Evolutionary conservation across 176 grass and related monocot species (phyloP).

Genomic region (Pontederia paniculata): DNA sequence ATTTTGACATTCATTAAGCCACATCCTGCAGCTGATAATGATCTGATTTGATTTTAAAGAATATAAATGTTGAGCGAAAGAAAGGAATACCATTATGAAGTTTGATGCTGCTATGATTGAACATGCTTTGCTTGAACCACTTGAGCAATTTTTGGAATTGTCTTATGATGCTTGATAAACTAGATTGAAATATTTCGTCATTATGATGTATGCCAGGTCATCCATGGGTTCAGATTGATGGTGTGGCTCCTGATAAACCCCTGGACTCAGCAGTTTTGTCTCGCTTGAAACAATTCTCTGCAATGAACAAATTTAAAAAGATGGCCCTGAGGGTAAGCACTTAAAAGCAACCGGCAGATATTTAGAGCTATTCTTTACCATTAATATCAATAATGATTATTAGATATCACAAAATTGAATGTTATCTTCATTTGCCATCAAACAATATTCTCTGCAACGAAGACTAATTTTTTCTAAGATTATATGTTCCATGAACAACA

Average conservation of each 20-base stretch:
- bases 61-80: too few relatives aligned
- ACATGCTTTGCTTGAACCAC: too few relatives aligned
- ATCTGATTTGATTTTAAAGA: too few relatives aligned
- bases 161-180: neutral
- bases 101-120: too few relatives aligned
- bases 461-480: too few relatives aligned
- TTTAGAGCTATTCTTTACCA: too few relatives aligned
- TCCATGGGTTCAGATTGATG: conserved; percentile 12
- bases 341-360: neutral
- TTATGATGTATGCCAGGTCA: neutral
- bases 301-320: conserved; percentile 15
- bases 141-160: neutral
- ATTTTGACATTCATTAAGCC: too few relatives aligned
- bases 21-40: too few relatives aligned
- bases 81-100: too few relatives aligned
- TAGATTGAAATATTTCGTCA: neutral
- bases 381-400: neutral
- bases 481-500: too few relatives aligned
- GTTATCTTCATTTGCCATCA: neutral
- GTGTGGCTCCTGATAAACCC: conserved; percentile 11
- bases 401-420: neutral
- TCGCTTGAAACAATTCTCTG: conserved; percentile 8
- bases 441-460: neutral
- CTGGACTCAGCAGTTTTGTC: conserved; percentile 7
- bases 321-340: conserved; percentile 7